Evolutionary conservation across 2,329 filamentous ascomycete species (phyloP).

Genomic region (Pseudovirgaria hyperparasitica): DNA sequence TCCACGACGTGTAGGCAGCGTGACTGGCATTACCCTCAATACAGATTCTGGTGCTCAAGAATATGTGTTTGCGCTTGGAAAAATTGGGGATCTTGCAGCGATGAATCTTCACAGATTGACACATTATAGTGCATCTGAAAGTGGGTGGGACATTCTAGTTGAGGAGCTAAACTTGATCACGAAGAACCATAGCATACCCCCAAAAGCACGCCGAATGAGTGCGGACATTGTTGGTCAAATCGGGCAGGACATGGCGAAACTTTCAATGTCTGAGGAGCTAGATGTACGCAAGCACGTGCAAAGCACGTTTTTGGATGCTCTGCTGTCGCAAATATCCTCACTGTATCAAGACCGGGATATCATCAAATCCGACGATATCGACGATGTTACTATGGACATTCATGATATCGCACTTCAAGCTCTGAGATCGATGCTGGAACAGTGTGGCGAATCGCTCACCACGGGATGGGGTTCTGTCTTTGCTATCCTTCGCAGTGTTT

Average conservation of each 20-base stretch:
- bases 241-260: conserved; percentile 32
- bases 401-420: conserved; percentile 70
- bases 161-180: conserved; percentile 39
- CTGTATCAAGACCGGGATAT: conserved; percentile 42
- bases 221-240: conserved; percentile 37
- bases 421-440: conserved; percentile 70
- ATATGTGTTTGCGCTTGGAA: conserved; percentile 35
- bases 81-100: conserved; percentile 32
- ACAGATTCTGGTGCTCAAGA: conserved; percentile 29
- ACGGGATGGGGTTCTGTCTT: conserved; percentile 81
- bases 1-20: conserved; percentile 28
- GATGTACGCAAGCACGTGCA: conserved; percentile 44
- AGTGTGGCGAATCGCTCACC: conserved; percentile 71
- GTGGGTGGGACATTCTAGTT: conserved; percentile 63
- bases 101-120: conserved; percentile 49
- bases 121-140: conserved; percentile 49
- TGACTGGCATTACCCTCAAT: conserved; percentile 27
- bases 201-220: conserved; percentile 34
- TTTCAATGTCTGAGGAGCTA: conserved; percentile 37
- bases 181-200: conserved; percentile 23
- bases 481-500: conserved; percentile 72
- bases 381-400: conserved; percentile 66
- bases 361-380: conserved; percentile 46
- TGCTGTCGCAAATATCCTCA: conserved; percentile 47
- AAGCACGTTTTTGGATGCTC: conserved; percentile 54